Percentiles rank a stretch among this genome's conserved stretches.
phyloP scores from a whole-genome alignment of 2,329 filamentous ascomycete genomes.

The Ascochyta fabae region DNA sequence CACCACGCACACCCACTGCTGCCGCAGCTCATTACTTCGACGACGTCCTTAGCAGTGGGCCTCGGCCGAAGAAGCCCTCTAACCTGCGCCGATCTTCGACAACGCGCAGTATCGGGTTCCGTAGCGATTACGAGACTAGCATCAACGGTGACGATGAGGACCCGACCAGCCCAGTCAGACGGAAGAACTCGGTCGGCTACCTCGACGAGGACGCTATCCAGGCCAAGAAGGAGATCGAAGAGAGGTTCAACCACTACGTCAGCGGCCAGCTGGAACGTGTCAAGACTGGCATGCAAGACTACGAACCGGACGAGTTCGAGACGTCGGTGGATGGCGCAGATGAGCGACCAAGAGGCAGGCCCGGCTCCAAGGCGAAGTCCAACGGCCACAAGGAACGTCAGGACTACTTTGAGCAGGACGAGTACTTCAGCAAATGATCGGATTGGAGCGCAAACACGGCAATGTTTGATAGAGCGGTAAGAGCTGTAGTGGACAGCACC shows the following conservation, averaged over 20 bases:
- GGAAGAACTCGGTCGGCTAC: slow-evolving; percentile 58
- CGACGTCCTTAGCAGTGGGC: slow-evolving; percentile 73
- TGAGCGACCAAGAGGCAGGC: slow-evolving; percentile 15
- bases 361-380: slow-evolving; percentile 23
- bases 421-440: slow-evolving; percentile 34
- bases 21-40: slow-evolving; percentile 96
- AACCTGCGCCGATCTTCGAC: slow-evolving; percentile 79
- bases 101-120: slow-evolving; percentile 79
- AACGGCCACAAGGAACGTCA: slow-evolving; percentile 32
- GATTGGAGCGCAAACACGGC: neutral
- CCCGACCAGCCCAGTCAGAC: slow-evolving; percentile 34
- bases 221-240: slow-evolving; percentile 49
- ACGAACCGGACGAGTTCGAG: slow-evolving; percentile 68
- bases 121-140: slow-evolving; percentile 72
- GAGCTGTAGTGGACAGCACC: slow-evolving; percentile 14
- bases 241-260: slow-evolving; percentile 81
- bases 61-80: slow-evolving; percentile 54
- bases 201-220: slow-evolving; percentile 59
- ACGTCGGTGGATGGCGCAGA: slow-evolving; percentile 58
- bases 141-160: slow-evolving; percentile 45
- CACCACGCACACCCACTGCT: slow-evolving; percentile 82
- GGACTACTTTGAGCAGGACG: slow-evolving; percentile 42
- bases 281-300: slow-evolving; percentile 62
- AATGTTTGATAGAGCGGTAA: slow-evolving; percentile 10
- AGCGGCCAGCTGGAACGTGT: slow-evolving; percentile 79